Evolutionary conservation across 768 basidiomycete genomes (phyloP), one percentile per base, ranked within the genome.

Genomic region (Boletus speciosus): DNA sequence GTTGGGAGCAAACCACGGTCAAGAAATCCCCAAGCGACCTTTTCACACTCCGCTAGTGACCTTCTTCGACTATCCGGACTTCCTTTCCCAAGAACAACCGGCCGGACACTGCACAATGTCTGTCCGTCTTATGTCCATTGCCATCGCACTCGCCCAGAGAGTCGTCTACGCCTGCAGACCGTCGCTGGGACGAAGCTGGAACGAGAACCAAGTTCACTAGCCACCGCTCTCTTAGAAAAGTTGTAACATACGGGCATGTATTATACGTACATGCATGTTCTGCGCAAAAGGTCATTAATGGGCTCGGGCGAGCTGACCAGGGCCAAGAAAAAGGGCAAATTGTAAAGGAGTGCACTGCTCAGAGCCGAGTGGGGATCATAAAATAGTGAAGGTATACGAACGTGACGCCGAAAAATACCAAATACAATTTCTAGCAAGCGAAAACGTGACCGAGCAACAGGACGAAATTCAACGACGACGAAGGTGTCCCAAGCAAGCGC

Each of bases 1-100:
- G 70, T 61, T 69, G 69, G 59, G 69, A 71, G 57, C 59, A 55
- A 61, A 56, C 67, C 51, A 56, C 49, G 21, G 53, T 27, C 43
- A 42, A 54, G 54, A 61, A 69, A 65, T 60, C 56, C 25, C 57
- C 66, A 68, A 64, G 60, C 58, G 41, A 29, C 16, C 49, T 65
- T 70, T 70, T 70, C 65, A 71, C 51, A 72, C 69, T 71, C 69
- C 69, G 69, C 70, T 47, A 36, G 29, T 42, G 46, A 47, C 56
- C 59, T 57, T 47, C 43, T 32, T 55, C 50, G 21, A 29, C 44
- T 38, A 15, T 23, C 31, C n/a, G 32, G 31, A 36, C 51, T 59
- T 51, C 45, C 51, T 61, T 61, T 66, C 67, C 62, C 67, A 68
- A 66, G 62, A 42, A 43, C 44, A 48, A 53, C 59, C 48, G 55